These are phyloP conservation scores for Candida maesae DNA, from an alignment of 805 yeast genomes.

Conservation along the genomic window DNA sequence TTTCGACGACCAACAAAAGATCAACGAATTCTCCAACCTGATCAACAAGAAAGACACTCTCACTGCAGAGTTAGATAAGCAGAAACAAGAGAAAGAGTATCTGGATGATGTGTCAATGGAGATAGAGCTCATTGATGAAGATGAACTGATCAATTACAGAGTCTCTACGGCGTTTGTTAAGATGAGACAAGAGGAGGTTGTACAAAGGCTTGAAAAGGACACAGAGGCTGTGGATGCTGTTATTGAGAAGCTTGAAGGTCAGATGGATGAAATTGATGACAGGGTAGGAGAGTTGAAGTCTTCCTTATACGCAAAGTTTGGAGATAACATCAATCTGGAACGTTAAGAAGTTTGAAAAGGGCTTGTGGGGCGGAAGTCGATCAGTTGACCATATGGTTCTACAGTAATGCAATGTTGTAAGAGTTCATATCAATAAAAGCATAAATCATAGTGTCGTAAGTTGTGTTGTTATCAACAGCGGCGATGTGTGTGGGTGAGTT, in stretches of 20 bases:
- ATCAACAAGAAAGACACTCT: conserved; percentile 66
- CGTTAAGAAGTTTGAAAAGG: conserved; percentile 29
- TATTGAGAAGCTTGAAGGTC: conserved; percentile 42
- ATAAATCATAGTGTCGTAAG: no score
- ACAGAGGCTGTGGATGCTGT: conserved; percentile 47
- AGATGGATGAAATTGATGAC: conserved; percentile 49
- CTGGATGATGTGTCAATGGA: conserved; percentile 83
- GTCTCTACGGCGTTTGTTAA: conserved; percentile 79
- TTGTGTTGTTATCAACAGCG: no score
- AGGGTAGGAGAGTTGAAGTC: conserved; percentile 61
- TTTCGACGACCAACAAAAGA: conserved; percentile 73
- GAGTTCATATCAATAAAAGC: not conserved
- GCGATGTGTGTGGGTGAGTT: no score
- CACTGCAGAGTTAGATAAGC: conserved; percentile 42
- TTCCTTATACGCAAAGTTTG: conserved; percentile 83
- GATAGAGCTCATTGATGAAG: conserved; percentile 79
- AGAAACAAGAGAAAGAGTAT: conserved; percentile 74
- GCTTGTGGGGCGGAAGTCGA: not conserved
- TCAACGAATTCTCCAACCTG: conserved; percentile 83
- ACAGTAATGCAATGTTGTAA: not conserved
- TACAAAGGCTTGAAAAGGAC: conserved; percentile 64
- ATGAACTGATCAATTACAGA: conserved; percentile 67
- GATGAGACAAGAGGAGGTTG: conserved; percentile 61
- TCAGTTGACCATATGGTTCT: no score
- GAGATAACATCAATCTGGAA: conserved; percentile 83